phyloP scores from a whole-genome alignment of 352 stramenopile genomes.

The Pythium coloratum region DNA sequence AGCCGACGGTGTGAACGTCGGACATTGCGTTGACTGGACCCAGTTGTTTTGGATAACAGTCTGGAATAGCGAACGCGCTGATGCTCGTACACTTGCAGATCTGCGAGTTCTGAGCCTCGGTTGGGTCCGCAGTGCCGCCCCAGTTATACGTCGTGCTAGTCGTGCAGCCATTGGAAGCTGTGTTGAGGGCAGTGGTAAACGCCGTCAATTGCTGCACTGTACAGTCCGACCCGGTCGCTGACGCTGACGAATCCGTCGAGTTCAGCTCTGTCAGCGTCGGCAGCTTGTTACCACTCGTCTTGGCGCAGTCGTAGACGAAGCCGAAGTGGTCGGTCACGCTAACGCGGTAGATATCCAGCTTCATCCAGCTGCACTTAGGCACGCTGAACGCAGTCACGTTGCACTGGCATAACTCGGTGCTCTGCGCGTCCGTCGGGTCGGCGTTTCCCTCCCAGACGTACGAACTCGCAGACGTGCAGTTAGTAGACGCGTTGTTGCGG shows the following conservation, averaged over 20 bases:
- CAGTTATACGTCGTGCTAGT: background rate
- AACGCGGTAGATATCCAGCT: background rate
- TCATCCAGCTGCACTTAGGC: background rate
- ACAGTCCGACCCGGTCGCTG: too few relatives aligned
- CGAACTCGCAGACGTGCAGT: background rate
- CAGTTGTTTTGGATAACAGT: background rate
- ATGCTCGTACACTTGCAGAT: background rate
- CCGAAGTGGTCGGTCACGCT: too few relatives aligned
- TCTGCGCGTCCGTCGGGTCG: background rate
- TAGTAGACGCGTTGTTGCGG: background rate
- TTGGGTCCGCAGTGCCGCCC: background rate
- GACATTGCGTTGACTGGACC: too few relatives aligned
- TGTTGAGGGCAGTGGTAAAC: too few relatives aligned
- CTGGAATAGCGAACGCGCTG: background rate
- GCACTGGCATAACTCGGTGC: background rate
- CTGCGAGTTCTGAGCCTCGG: background rate
- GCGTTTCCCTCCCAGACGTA: background rate
- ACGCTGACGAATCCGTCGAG: too few relatives aligned
- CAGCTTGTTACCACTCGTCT: too few relatives aligned
- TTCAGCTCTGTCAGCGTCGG: too few relatives aligned
- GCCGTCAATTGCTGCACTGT: too few relatives aligned
- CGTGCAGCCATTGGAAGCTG: too few relatives aligned
- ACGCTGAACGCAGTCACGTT: background rate
- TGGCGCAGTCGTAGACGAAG: too few relatives aligned
- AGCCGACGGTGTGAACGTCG: too few relatives aligned